Conservation (phyloP, 139 green algal genomes). For the Pedinophyceae sp. region DNA sequence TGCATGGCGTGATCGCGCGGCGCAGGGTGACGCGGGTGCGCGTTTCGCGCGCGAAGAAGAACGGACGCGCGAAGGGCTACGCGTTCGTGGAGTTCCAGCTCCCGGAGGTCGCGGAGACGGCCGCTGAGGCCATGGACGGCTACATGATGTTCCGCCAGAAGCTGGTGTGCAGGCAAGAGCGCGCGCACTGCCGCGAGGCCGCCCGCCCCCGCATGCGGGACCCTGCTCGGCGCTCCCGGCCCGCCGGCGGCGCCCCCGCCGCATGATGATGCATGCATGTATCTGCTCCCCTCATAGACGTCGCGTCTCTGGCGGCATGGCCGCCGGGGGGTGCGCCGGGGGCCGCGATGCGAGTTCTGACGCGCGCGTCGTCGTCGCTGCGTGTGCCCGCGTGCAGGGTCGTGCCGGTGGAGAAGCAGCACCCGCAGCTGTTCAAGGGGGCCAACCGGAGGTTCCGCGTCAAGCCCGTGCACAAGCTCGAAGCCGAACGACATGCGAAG, state of each 20-base stretch:
- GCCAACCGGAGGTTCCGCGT: slow-evolving; percentile 28
- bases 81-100: slow-evolving; percentile 56
- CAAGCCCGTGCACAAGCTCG: slow-evolving; percentile 1
- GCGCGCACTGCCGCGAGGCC: too few relatives aligned
- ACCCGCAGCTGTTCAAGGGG: slow-evolving; percentile 58
- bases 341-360: too few relatives aligned
- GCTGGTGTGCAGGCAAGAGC: slow-evolving; percentile 5
- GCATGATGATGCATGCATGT: slow-evolving; percentile 10
- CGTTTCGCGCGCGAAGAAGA: slow-evolving; percentile 43
- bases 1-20: too few relatives aligned
- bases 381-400: slow-evolving; percentile 36
- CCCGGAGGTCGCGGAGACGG: slow-evolving; percentile 62
- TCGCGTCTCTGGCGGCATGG: too few relatives aligned
- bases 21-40: slow-evolving; percentile 36
- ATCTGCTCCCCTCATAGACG: too few relatives aligned
- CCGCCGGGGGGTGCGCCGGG: too few relatives aligned
- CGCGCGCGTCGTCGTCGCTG: too few relatives aligned
- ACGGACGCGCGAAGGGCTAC: slow-evolving; percentile 35
- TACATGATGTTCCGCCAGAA: slow-evolving; percentile 71
- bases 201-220: too few relatives aligned
- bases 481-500: neutral
- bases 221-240: too few relatives aligned
- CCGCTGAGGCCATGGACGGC: slow-evolving; percentile 70
- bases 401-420: slow-evolving; percentile 25
- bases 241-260: too few relatives aligned